Percentiles rank a stretch among this genome's conserved stretches.
phyloP scores from a whole-genome alignment of 805 yeast species.

The Cephaloascus albidus region DNA sequence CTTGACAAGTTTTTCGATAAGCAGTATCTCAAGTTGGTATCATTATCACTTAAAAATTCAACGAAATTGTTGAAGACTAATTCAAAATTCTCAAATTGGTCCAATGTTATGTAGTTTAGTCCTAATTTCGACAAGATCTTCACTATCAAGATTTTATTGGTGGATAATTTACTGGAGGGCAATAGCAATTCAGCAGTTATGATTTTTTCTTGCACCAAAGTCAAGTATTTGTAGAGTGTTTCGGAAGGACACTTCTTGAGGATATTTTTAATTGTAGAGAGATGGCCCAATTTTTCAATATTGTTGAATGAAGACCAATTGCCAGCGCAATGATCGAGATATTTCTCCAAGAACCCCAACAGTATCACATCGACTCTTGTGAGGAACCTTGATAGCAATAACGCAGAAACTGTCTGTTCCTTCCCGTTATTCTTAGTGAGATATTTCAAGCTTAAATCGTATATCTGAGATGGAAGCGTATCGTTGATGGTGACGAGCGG shows the following conservation, averaged over 20 bases:
- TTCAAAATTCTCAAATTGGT: slow-evolving; percentile 32
- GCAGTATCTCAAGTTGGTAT: slow-evolving; percentile 50
- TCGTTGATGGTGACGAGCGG: slow-evolving; percentile 31
- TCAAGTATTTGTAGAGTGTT: slow-evolving; percentile 4
- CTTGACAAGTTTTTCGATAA: slow-evolving; percentile 60
- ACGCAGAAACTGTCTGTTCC: slow-evolving; percentile 44
- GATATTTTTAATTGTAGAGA: slow-evolving; percentile 29
- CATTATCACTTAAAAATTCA: slow-evolving; percentile 32
- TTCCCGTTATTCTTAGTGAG: slow-evolving; percentile 39
- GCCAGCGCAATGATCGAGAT: slow-evolving; percentile 11
- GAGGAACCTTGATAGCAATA: slow-evolving; percentile 42
- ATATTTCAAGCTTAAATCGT: slow-evolving; percentile 18
- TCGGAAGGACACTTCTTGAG: slow-evolving; percentile 14
- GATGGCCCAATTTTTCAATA: slow-evolving; percentile 23
- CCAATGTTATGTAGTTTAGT: slow-evolving; percentile 8
- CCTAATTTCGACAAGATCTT: slow-evolving; percentile 30
- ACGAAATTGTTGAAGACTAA: slow-evolving; percentile 39
- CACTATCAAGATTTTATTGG: slow-evolving; percentile 15
- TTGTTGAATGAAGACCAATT: slow-evolving; percentile 2
- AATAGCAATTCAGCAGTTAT: slow-evolving; percentile 7
- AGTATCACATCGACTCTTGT: slow-evolving; percentile 32
- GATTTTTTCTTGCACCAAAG: slow-evolving; percentile 8
- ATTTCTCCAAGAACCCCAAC: slow-evolving; percentile 2
- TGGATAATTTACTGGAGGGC: background rate
- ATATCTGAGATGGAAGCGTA: slow-evolving; percentile 23